Percentiles rank a stretch among this genome's conserved stretches.
Evolutionary conservation across 2,329 filamentous ascomycete species (phyloP).

Genomic region (Curvularia sp.): DNA sequence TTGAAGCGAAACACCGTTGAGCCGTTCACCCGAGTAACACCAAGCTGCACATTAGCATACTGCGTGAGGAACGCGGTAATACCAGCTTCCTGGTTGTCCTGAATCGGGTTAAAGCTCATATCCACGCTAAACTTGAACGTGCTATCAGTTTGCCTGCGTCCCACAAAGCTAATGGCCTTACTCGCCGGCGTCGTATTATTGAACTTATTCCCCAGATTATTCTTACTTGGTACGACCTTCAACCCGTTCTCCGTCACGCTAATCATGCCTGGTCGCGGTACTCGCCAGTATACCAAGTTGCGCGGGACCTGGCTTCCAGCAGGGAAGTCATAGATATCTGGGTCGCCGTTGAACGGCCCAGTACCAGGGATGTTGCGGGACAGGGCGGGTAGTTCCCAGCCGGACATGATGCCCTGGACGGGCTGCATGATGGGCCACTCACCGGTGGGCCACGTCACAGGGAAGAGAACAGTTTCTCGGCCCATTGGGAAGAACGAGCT

Average conservation of each 20-base stretch:
- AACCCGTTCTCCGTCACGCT: constrained; percentile 18
- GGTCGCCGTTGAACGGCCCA: constrained; percentile 50
- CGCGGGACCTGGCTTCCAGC: constrained; percentile 54
- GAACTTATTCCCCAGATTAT: constrained; percentile 60
- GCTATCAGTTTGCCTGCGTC: constrained; percentile 60
- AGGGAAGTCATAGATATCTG: constrained; percentile 57
- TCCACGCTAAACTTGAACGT: constrained; percentile 61
- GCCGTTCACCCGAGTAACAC: constrained; percentile 28
- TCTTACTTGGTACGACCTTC: constrained; percentile 53
- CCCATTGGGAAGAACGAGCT: constrained; percentile 32
- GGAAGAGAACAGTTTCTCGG: constrained; percentile 35
- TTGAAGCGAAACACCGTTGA: constrained; percentile 53
- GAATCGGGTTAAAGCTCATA: constrained; percentile 45
- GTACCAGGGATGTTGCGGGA: constrained; percentile 47
- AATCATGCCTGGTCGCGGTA: constrained; percentile 6
- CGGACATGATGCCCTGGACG: constrained; percentile 55
- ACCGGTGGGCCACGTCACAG: constrained; percentile 34
- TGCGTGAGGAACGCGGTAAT: constrained; percentile 61
- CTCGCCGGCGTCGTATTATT: constrained; percentile 53
- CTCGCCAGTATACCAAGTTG: constrained; percentile 62
- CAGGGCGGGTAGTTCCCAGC: constrained; percentile 48
- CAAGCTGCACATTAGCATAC: constrained; percentile 60
- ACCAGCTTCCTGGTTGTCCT: constrained; percentile 58
- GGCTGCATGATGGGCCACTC: constrained; percentile 55
- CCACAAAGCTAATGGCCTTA: constrained; percentile 60